A percentile compares a stretch with the other conserved stretches of the same genome.
Conservation (phyloP, 495 filamentous ascomycete species). For the Mycothermus thermophilus region DNA sequence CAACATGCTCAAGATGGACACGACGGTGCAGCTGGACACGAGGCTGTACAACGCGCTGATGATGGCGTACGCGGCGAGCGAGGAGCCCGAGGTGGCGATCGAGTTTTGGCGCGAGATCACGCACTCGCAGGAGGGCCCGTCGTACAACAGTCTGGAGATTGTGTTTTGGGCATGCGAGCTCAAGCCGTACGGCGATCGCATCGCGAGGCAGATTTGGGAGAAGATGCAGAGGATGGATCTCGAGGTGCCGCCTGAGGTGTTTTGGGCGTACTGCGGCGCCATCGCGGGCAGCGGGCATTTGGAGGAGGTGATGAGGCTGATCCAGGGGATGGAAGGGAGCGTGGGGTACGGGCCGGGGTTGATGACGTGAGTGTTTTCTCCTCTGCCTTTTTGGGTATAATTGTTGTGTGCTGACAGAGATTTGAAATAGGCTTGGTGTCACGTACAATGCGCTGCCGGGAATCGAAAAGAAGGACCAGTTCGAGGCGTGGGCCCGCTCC, state of each 20-base stretch:
- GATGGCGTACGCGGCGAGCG: conserved; percentile 63
- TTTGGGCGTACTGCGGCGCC: conserved; percentile 58
- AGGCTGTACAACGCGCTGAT: conserved; percentile 68
- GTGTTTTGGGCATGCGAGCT: conserved; percentile 64
- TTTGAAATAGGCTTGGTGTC: conserved; percentile 42
- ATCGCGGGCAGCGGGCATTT: conserved; percentile 55
- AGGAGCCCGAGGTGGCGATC: conserved; percentile 46
- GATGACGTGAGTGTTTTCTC: conserved; percentile 49
- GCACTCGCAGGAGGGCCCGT: conserved; percentile 65
- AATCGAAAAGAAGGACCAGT: conserved; percentile 44
- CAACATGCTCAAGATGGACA: conserved; percentile 87
- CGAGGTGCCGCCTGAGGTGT: conserved; percentile 55
- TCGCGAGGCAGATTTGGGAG: conserved; percentile 60
- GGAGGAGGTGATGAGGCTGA: conserved; percentile 46
- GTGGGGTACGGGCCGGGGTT: conserved; percentile 49
- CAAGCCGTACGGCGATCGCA: conserved; percentile 45
- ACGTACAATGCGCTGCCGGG: conserved; percentile 59
- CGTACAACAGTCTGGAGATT: conserved; percentile 59
- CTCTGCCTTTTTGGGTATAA: not conserved
- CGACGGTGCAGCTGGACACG: conserved; percentile 61
- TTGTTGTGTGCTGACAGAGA: not conserved
- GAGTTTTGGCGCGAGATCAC: conserved; percentile 73
- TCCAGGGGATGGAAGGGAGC: conserved; percentile 50
- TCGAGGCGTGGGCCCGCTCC: conserved; percentile 56
- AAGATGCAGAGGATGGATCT: conserved; percentile 64